A percentile compares a stretch with the other conserved stretches of the same genome.
Evolutionary conservation across 2,329 filamentous ascomycete species (phyloP).

Genomic region (Colletotrichum limetticola): DNA sequence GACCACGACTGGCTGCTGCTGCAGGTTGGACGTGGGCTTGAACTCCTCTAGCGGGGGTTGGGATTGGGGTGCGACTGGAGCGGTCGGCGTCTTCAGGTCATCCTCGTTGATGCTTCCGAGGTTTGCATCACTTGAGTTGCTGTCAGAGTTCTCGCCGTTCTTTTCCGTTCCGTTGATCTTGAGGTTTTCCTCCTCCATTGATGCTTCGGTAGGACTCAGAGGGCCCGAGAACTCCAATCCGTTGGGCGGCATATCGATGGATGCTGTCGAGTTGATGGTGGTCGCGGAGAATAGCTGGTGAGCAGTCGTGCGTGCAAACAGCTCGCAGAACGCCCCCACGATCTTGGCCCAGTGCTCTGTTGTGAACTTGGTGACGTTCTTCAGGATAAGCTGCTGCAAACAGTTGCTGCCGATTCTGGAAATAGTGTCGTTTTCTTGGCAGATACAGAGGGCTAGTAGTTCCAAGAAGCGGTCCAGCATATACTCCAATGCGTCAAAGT

Average conservation of each 20-base stretch:
- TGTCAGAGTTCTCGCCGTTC: slow-evolving; percentile 45
- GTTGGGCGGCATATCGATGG: slow-evolving; percentile 62
- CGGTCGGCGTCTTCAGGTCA: slow-evolving; percentile 45
- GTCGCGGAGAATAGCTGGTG: slow-evolving; percentile 94
- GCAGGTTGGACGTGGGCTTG: slow-evolving; percentile 77
- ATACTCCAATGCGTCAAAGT: slow-evolving; percentile 94
- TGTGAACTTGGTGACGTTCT: slow-evolving; percentile 94
- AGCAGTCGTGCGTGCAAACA: slow-evolving; percentile 94
- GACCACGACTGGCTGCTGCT: slow-evolving; percentile 91
- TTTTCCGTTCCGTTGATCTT: slow-evolving; percentile 68
- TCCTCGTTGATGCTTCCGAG: slow-evolving; percentile 47
- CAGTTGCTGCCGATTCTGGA: slow-evolving; percentile 98
- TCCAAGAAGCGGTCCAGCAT: slow-evolving; percentile 99
- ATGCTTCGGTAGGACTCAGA: slow-evolving; percentile 53
- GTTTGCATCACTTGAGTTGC: slow-evolving; percentile 45
- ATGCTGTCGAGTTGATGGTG: slow-evolving; percentile 63
- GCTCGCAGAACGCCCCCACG: slow-evolving; percentile 92
- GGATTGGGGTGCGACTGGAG: slow-evolving; percentile 23
- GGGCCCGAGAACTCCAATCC: slow-evolving; percentile 62
- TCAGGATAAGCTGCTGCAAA: slow-evolving; percentile 92
- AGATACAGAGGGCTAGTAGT: slow-evolving; percentile 93
- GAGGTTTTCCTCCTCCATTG: slow-evolving; percentile 65
- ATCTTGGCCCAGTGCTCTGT: slow-evolving; percentile 92
- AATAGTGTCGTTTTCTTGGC: slow-evolving; percentile 98
- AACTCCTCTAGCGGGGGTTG: slow-evolving; percentile 82